phyloP scores from a whole-genome alignment of 106 monocot genomes.

The Dendrobium huoshanense region DNA sequence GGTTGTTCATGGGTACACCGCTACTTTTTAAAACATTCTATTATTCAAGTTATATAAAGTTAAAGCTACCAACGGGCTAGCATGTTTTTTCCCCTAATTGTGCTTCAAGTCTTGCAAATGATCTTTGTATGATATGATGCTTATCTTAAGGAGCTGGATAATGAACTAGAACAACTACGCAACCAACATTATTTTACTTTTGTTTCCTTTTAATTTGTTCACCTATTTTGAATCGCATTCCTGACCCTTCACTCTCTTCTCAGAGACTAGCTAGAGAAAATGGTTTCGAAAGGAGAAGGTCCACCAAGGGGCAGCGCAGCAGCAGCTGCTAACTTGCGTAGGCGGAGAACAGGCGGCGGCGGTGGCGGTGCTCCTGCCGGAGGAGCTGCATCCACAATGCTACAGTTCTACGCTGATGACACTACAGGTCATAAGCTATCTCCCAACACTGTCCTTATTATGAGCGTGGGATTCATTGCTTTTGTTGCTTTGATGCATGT shows the following conservation, averaged over 20 bases:
- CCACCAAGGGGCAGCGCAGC: slow-evolving; percentile 67
- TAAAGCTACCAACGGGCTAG: too few species aligned
- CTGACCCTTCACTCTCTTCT: neutral
- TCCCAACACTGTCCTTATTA: slow-evolving; percentile 67
- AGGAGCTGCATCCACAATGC: slow-evolving; percentile 51
- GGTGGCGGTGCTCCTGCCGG: slow-evolving; percentile 12
- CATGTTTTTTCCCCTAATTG: too few species aligned
- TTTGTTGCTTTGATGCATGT: slow-evolving; percentile 77
- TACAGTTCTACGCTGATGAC: slow-evolving; percentile 96
- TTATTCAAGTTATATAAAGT: too few species aligned
- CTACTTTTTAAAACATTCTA: too few species aligned
- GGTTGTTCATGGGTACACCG: too few species aligned
- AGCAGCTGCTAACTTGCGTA: slow-evolving; percentile 53
- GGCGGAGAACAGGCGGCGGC: slow-evolving; percentile 33
- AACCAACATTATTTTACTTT: neutral
- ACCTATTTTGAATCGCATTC: neutral
- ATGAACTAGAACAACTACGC: neutral
- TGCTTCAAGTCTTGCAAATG: too few species aligned
- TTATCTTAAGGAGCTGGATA: neutral
- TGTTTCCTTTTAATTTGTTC: neutral
- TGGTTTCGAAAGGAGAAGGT: slow-evolving; percentile 75
- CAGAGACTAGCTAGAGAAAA: slow-evolving; percentile 17
- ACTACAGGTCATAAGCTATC: slow-evolving; percentile 71
- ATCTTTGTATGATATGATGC: too few species aligned
- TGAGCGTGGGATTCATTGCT: slow-evolving; percentile 84